Conservation (phyloP, 2,329 filamentous ascomycete species). For the Ploettnerulaceae sp. region DNA sequence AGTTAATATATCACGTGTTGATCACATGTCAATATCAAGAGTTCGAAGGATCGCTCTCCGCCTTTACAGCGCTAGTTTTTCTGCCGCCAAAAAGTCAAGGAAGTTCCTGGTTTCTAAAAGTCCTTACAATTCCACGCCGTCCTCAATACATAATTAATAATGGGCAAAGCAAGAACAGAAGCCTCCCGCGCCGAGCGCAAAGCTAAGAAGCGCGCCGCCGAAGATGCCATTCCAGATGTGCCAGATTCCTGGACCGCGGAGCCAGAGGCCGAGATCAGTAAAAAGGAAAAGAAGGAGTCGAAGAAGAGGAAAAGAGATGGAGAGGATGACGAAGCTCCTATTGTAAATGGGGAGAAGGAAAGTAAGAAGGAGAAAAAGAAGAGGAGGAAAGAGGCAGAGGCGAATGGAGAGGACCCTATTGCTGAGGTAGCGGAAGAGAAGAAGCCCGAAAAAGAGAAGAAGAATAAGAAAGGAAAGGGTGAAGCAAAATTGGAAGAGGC, state of each 20-base stretch:
- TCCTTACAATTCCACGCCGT: too few relatives aligned
- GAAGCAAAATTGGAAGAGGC: slow-evolving; percentile 10
- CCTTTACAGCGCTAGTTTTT: too few relatives aligned
- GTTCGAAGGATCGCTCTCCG: too few relatives aligned
- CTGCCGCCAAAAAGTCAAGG: too few relatives aligned
- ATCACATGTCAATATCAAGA: too few relatives aligned
- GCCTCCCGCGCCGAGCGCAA: slow-evolving; percentile 33
- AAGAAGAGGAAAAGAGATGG: slow-evolving; percentile 26
- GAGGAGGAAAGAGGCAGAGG: slow-evolving; percentile 12
- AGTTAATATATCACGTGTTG: too few relatives aligned
- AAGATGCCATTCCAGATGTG: slow-evolving; percentile 34
- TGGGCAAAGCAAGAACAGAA: slow-evolving; percentile 28
- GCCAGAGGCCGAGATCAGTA: slow-evolving; percentile 27
- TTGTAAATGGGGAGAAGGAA: slow-evolving; percentile 20
- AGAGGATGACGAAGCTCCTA: slow-evolving; percentile 11
- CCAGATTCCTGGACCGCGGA: slow-evolving; percentile 27
- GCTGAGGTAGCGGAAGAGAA: slow-evolving; percentile 10
- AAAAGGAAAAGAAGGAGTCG: slow-evolving; percentile 6
- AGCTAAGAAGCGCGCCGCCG: slow-evolving; percentile 33
- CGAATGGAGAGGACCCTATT: slow-evolving; percentile 13
- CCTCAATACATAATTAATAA: slow-evolving; percentile 16
- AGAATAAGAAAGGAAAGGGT: slow-evolving; percentile 12
- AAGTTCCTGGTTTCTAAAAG: too few relatives aligned
- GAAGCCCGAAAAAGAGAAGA: slow-evolving; percentile 18
- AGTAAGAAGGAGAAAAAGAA: slow-evolving; percentile 22